These are phyloP conservation scores for Rhipidocladum racemiflorum DNA, from an alignment of 176 grass and related monocot species.

Conservation along the genomic window DNA sequence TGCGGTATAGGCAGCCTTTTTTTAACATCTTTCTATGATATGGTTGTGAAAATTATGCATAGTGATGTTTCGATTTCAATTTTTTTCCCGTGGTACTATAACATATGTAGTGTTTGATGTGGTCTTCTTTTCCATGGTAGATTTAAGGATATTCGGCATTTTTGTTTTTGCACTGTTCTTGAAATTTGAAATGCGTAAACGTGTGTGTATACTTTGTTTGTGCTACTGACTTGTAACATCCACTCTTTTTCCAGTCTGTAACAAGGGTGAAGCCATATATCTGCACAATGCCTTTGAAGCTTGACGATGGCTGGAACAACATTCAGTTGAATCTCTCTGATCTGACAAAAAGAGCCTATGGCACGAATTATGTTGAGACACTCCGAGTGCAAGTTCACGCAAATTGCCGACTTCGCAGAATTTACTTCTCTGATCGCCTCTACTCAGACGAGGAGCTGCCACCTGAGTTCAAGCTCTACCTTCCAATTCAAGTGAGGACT, in stretches of 20 bases:
- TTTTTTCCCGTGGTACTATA: neutral
- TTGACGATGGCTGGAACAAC: conserved; percentile 92
- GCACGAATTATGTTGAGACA: conserved; percentile 89
- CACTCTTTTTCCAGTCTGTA: conserved; percentile 48
- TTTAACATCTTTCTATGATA: neutral
- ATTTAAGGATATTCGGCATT: neutral
- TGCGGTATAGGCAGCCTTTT: neutral
- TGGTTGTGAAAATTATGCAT: neutral
- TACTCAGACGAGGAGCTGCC: conserved; percentile 72
- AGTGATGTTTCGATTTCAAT: neutral
- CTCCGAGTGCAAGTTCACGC: conserved; percentile 90
- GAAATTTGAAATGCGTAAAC: neutral
- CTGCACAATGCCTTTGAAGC: conserved; percentile 84
- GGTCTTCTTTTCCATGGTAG: neutral
- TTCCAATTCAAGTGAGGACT: conserved; percentile 74
- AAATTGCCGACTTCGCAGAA: conserved; percentile 81
- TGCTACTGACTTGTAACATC: neutral
- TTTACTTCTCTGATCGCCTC: conserved; percentile 82
- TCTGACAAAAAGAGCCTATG: conserved; percentile 77
- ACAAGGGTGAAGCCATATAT: conserved; percentile 90
- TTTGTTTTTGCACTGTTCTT: neutral
- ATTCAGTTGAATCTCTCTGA: conserved; percentile 81
- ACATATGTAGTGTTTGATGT: neutral
- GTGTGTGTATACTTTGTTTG: neutral
- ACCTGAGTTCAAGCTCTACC: conserved; percentile 80